Evolutionary conservation across 805 yeast genomes (phyloP), one percentile per base, ranked within the genome.

Genomic region (Hanseniaspora valbyensis): DNA sequence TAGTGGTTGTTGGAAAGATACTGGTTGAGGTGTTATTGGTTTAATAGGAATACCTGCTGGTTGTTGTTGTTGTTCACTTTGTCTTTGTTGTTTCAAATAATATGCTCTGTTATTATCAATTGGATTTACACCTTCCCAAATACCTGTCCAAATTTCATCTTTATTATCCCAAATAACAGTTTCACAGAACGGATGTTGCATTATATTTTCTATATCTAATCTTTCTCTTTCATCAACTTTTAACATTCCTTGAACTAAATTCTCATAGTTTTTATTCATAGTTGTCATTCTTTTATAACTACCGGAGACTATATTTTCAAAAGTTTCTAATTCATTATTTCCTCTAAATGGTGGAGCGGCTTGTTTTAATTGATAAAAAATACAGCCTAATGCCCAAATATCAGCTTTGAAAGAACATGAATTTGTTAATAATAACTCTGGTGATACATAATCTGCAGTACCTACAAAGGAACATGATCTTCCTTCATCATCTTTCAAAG

Each of bases 361-460:
- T 41, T 82, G 79, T 48, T 85, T 74, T 60, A 89, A 74, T 64
- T 88, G 96, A 63, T 73, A 88, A 36, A 89, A 65, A 33, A 88
- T 83, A 65, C 96, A 88, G 1, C 95, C 96, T 51, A 87, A 64
- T 1, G 96, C 95, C 96, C 96, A 88, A n/a, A 85, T 66, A 63
- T 88, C 96, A 29, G 90, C 74, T 55, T 81, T 82, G 60, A 78
- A 83, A 18, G 95, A 92, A 61, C 95, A 86, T 33, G 75, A 71
- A 62, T 90, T 92, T 58, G 76, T 73, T 44, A 80, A 75, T 44
- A 92, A 69, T 37, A 92, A 68, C 63, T 92, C 98, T 0, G 97
- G 98, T 0, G 95, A 81, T 2, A 92, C 96, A 61, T 89, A 89
- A 61, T 89, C 96, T 0, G 97, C 97, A 0, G 98, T 90, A 0